phyloP scores from a whole-genome alignment of 805 yeast species.

The Candida peoriensis region DNA sequence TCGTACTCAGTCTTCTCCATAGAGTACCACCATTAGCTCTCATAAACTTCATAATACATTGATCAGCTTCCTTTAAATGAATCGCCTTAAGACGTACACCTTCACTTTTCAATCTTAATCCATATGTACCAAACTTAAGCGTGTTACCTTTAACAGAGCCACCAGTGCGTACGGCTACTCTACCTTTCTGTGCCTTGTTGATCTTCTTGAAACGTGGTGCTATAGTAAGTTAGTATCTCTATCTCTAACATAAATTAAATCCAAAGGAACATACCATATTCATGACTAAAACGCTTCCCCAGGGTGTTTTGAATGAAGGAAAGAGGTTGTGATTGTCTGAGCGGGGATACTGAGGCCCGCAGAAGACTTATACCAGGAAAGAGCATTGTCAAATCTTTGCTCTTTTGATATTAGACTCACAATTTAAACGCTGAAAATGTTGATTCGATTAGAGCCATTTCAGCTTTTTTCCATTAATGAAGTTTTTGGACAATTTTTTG shows the following conservation, averaged over 20 bases:
- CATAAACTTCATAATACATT: conserved; percentile 74
- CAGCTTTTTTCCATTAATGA: too few species aligned
- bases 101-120: conserved; percentile 81
- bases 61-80: conserved; percentile 88
- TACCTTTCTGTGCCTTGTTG: conserved; percentile 84
- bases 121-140: conserved; percentile 75
- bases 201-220: conserved; percentile 26
- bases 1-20: conserved; percentile 77
- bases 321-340: conserved; percentile 1
- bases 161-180: conserved; percentile 91
- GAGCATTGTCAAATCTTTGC: too few species aligned
- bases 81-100: conserved; percentile 83
- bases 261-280: conserved; percentile 13
- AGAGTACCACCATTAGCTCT: conserved; percentile 73
- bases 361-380: conserved; percentile 2
- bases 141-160: conserved; percentile 89
- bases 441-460: too few species aligned
- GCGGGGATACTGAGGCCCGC: neutral
- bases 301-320: neutral
- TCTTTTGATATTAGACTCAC: too few species aligned
- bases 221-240: too few species aligned
- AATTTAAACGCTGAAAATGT: too few species aligned
- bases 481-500: too few species aligned
- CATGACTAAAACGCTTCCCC: conserved; percentile 26
- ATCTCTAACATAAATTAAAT: too few species aligned